Conservation (phyloP, 768 basidiomycete genomes). For the Panellus pusillus region DNA sequence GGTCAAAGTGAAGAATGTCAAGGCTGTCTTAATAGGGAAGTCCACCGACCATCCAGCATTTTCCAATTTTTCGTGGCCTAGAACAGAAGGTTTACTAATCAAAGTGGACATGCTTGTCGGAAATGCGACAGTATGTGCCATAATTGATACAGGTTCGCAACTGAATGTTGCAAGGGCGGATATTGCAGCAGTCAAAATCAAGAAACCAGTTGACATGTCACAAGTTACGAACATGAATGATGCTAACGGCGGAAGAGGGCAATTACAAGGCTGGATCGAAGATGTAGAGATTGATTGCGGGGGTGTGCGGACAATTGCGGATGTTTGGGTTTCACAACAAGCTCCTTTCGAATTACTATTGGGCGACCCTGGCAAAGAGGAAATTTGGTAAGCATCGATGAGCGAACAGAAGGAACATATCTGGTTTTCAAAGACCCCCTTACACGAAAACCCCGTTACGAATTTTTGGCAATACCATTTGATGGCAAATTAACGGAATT, state of each 20-base stretch:
- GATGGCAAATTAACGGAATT: slow-evolving; percentile 4
- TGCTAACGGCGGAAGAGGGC: slow-evolving; percentile 28
- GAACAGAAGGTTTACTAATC: slow-evolving; percentile 3
- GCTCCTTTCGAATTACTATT: slow-evolving; percentile 5
- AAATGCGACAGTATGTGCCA: not conserved
- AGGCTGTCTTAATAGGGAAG: not conserved
- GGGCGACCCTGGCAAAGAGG: slow-evolving; percentile 21
- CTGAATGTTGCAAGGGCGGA: not conserved
- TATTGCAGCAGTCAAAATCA: not conserved
- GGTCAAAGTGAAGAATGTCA: slow-evolving; percentile 16
- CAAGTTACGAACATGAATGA: slow-evolving; percentile 10
- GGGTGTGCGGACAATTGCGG: slow-evolving; percentile 19
- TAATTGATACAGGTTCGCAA: not conserved
- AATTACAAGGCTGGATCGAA: slow-evolving; percentile 22
- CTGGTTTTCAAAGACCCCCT: slow-evolving; percentile 19
- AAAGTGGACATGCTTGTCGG: not conserved
- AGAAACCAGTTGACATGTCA: slow-evolving; percentile 5
- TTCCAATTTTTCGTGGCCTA: not conserved
- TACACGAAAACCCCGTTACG: not conserved
- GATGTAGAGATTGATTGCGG: slow-evolving; percentile 24
- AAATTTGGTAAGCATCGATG: slow-evolving; percentile 25
- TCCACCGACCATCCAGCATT: not conserved
- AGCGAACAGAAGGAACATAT: slow-evolving; percentile 25
- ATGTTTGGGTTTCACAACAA: slow-evolving; percentile 23
- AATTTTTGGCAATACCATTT: slow-evolving; percentile 10